Evolutionary conservation across 768 basidiomycete species (phyloP).

Genomic region (Leccinellum rugosiceps): DNA sequence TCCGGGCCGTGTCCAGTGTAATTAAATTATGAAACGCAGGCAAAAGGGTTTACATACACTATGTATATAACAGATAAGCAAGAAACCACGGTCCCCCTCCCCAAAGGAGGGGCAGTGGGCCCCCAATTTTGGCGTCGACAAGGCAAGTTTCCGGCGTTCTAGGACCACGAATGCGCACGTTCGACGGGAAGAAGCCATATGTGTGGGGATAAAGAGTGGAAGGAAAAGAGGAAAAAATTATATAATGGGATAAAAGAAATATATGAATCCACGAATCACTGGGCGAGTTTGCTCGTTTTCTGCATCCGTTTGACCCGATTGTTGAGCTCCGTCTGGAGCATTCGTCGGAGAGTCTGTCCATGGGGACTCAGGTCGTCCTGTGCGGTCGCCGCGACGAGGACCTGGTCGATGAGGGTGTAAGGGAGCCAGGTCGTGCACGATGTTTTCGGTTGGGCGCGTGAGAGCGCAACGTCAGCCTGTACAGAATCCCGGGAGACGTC

Average conservation of each 20-base stretch:
- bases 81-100: neutral
- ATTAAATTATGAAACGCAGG: conserved; percentile 9
- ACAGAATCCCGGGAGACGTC: neutral
- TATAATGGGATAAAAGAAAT: neutral
- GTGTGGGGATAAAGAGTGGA: neutral
- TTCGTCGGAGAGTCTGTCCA: conserved; percentile 38
- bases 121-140: neutral
- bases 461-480: conserved; percentile 53
- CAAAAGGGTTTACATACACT: neutral
- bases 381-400: conserved; percentile 60
- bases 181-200: neutral
- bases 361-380: conserved; percentile 48
- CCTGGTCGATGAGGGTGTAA: conserved; percentile 81
- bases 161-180: neutral
- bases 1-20: neutral
- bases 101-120: neutral
- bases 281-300: conserved; percentile 49
- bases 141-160: neutral
- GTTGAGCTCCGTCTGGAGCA: conserved; percentile 57
- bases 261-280: conserved; percentile 4
- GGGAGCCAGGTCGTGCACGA: conserved; percentile 75
- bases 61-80: neutral
- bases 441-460: conserved; percentile 49
- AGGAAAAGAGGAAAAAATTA: neutral
- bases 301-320: conserved; percentile 68